Conservation (phyloP, 306 rosid genomes). For the Dryas octopetala region DNA sequence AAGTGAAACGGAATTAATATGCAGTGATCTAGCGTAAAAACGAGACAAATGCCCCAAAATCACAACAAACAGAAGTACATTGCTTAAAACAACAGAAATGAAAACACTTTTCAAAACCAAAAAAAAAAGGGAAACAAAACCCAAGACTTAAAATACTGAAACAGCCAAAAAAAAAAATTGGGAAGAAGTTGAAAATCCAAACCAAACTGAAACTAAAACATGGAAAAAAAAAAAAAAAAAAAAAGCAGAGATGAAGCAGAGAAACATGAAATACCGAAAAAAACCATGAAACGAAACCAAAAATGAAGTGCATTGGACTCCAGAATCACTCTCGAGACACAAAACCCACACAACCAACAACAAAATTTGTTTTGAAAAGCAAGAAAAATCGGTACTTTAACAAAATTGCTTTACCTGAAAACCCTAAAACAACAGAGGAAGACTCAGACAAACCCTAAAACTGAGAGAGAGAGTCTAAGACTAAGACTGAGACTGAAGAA, state of each 20-base stretch:
- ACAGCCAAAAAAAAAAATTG: background rate
- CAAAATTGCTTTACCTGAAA: background rate
- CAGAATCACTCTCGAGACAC: background rate
- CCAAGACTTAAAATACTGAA: background rate
- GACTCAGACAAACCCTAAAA: background rate
- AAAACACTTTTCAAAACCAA: no score
- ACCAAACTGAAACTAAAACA: background rate
- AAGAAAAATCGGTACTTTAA: no score
- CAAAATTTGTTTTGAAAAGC: background rate
- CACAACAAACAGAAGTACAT: background rate
- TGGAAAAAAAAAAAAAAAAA: background rate
- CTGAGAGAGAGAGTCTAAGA: background rate
- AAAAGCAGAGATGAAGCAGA: background rate
- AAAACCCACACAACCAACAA: background rate
- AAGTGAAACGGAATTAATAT: background rate
- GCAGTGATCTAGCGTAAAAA: background rate
- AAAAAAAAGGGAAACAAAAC: no score
- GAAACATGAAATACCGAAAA: background rate
- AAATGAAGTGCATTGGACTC: background rate
- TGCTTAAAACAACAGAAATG: no score
- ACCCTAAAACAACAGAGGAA: background rate
- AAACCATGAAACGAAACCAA: background rate
- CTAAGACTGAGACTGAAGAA: background rate
- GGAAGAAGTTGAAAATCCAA: background rate
- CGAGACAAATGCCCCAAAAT: background rate